phyloP scores from a whole-genome alignment of 2,329 filamentous ascomycete genomes.

The Colletotrichum sp. region DNA sequence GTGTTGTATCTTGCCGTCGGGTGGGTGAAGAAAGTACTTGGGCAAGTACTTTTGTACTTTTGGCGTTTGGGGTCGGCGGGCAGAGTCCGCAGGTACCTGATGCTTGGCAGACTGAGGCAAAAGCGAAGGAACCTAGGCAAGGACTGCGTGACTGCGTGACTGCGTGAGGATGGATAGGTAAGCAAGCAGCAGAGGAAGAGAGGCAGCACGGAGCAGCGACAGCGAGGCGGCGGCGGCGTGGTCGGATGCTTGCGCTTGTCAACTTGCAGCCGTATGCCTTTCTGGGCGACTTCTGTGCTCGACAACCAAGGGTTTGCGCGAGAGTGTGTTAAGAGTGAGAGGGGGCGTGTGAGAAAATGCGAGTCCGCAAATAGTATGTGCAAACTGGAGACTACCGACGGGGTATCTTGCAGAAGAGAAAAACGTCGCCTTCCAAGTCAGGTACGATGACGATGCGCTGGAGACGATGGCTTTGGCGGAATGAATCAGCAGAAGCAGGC shows the following conservation, averaged over 20 bases:
- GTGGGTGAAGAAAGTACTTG: background rate
- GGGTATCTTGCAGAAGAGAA: background rate
- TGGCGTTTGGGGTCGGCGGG: background rate
- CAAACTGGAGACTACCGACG: background rate
- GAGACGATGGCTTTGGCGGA: background rate
- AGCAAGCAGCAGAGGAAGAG: background rate
- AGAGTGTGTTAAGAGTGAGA: background rate
- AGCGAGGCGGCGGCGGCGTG: background rate
- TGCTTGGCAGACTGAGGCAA: background rate
- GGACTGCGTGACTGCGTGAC: background rate
- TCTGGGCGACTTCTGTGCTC: background rate
- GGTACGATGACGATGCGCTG: background rate
- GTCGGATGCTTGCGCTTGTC: constrained; percentile 17
- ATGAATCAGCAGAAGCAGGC: background rate
- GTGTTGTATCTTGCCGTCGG: background rate
- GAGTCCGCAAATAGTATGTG: background rate
- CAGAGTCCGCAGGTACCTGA: background rate
- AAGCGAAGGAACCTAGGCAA: background rate
- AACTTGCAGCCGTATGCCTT: background rate
- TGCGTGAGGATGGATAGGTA: too few species aligned
- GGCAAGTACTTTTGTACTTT: background rate
- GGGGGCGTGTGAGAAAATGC: background rate
- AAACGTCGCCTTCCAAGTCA: background rate
- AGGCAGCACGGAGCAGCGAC: background rate
- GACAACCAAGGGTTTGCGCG: constrained; percentile 4